These are phyloP conservation scores for Phytophthora chlamydospora DNA, from an alignment of 352 stramenopile species.

Conservation along the genomic window DNA sequence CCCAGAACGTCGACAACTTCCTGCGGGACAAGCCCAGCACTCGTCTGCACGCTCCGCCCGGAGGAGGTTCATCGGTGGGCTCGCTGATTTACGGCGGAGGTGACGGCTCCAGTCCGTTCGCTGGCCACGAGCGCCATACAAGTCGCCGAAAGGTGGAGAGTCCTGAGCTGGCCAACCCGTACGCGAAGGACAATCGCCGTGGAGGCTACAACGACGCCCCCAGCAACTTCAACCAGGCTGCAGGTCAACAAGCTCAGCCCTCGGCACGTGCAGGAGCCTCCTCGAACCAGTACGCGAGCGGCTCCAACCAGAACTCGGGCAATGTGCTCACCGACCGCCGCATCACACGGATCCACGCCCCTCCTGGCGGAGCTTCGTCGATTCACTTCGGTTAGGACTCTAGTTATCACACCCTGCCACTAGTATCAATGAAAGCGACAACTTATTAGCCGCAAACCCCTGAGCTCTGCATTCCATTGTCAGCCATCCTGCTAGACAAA, in stretches of 20 bases:
- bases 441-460: constrained; percentile 15
- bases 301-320: constrained; percentile 88
- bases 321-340: constrained; percentile 91
- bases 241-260: constrained; percentile 36
- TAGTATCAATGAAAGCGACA: constrained; percentile 24
- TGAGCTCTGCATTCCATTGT: background rate
- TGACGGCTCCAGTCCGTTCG: constrained; percentile 54
- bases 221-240: constrained; percentile 31
- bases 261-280: constrained; percentile 36
- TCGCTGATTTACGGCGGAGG: constrained; percentile 80
- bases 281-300: constrained; percentile 87
- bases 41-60: constrained; percentile 69
- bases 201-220: constrained; percentile 27
- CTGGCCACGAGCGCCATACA: constrained; percentile 51
- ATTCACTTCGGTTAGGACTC: constrained; percentile 72
- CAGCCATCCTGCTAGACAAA: background rate
- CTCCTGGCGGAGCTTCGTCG: constrained; percentile 82
- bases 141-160: constrained; percentile 54
- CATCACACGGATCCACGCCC: constrained; percentile 90
- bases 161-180: constrained; percentile 59
- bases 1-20: constrained; percentile 86
- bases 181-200: constrained; percentile 44
- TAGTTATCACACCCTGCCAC: constrained; percentile 5
- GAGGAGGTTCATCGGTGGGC: constrained; percentile 71
- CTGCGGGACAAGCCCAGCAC: constrained; percentile 78